A percentile compares a stretch with the other conserved stretches of the same genome.
Evolutionary conservation across 1,284 basidiomycete genomes (phyloP).

Genomic region (Austroboletus olivaceoglutinosus): DNA sequence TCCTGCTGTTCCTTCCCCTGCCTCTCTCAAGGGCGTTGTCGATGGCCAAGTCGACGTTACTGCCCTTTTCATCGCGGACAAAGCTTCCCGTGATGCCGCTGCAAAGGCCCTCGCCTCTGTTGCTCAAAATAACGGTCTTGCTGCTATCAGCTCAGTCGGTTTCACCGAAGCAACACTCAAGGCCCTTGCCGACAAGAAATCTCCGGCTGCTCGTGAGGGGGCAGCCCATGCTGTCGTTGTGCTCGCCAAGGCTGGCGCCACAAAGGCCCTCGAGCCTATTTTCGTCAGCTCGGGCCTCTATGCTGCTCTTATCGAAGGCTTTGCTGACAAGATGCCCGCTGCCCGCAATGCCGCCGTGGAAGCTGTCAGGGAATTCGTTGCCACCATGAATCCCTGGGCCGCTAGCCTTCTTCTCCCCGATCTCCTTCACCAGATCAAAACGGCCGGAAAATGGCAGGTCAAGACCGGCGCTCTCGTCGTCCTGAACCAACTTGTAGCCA

Average conservation of each 20-base stretch:
- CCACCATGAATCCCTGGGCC: slow-evolving; percentile 91
- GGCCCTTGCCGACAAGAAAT: slow-evolving; percentile 91
- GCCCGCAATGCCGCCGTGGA: slow-evolving; percentile 83
- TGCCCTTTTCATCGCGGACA: slow-evolving; percentile 71
- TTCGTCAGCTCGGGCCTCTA: slow-evolving; percentile 87
- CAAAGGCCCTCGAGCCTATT: slow-evolving; percentile 85
- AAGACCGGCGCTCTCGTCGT: slow-evolving; percentile 88
- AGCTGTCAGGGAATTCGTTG: slow-evolving; percentile 79
- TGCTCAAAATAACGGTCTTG: slow-evolving; percentile 84
- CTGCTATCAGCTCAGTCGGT: slow-evolving; percentile 73
- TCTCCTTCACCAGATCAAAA: slow-evolving; percentile 92
- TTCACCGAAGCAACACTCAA: slow-evolving; percentile 82
- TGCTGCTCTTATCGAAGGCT: slow-evolving; percentile 83
- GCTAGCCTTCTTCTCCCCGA: slow-evolving; percentile 82
- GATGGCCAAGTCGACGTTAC: slow-evolving; percentile 62
- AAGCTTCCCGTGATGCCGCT: slow-evolving; percentile 68
- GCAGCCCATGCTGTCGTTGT: slow-evolving; percentile 72
- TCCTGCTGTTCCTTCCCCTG: slow-evolving; percentile 49
- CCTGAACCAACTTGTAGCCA: slow-evolving; percentile 88
- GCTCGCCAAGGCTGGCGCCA: slow-evolving; percentile 76
- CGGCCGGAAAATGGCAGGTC: slow-evolving; percentile 98
- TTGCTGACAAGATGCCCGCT: slow-evolving; percentile 90
- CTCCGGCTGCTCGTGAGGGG: slow-evolving; percentile 81
- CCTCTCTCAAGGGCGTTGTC: slow-evolving; percentile 63
- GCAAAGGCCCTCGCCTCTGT: slow-evolving; percentile 69